Evolutionary conservation across 805 yeast species (phyloP).

Genomic region (Kuraishia floccosa): DNA sequence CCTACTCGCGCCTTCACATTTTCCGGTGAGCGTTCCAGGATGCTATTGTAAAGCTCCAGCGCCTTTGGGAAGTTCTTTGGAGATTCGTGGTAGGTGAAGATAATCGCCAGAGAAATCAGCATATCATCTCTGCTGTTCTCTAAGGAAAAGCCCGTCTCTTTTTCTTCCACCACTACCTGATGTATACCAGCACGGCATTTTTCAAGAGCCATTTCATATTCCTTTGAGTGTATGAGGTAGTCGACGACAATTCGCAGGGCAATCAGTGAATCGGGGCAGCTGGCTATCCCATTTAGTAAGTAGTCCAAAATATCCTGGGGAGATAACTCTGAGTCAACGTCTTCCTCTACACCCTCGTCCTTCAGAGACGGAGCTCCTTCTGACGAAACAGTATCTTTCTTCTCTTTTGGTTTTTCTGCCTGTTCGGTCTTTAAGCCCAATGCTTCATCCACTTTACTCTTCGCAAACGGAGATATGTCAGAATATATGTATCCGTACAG

Average conservation of each 20-base stretch:
- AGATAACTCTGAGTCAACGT: slow-evolving; percentile 2
- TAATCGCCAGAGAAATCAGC: slow-evolving; percentile 55
- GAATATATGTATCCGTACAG: slow-evolving; percentile 56
- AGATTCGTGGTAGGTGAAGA: slow-evolving; percentile 78
- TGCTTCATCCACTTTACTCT: slow-evolving; percentile 13
- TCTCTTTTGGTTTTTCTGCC: slow-evolving; percentile 9
- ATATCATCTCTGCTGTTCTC: slow-evolving; percentile 44
- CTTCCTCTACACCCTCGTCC: slow-evolving; percentile 11
- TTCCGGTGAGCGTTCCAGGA: slow-evolving; percentile 28
- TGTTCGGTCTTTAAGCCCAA: slow-evolving; percentile 9
- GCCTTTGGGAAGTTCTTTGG: slow-evolving; percentile 83
- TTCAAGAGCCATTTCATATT: slow-evolving; percentile 52
- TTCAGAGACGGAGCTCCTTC: slow-evolving; percentile 9
- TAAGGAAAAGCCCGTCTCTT: slow-evolving; percentile 35
- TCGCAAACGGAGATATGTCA: slow-evolving; percentile 53
- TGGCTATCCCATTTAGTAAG: background rate
- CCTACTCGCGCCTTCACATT: slow-evolving; percentile 66
- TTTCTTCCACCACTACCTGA: slow-evolving; percentile 33
- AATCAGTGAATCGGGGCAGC: slow-evolving; percentile 26
- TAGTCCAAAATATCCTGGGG: background rate
- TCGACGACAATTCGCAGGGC: slow-evolving; percentile 57
- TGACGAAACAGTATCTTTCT: slow-evolving; percentile 4
- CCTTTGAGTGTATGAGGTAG: slow-evolving; percentile 47
- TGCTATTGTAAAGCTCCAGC: slow-evolving; percentile 51
- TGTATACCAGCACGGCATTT: slow-evolving; percentile 51